phyloP scores from a whole-genome alignment of 805 yeast species.

The Metschnikowia lunata region DNA sequence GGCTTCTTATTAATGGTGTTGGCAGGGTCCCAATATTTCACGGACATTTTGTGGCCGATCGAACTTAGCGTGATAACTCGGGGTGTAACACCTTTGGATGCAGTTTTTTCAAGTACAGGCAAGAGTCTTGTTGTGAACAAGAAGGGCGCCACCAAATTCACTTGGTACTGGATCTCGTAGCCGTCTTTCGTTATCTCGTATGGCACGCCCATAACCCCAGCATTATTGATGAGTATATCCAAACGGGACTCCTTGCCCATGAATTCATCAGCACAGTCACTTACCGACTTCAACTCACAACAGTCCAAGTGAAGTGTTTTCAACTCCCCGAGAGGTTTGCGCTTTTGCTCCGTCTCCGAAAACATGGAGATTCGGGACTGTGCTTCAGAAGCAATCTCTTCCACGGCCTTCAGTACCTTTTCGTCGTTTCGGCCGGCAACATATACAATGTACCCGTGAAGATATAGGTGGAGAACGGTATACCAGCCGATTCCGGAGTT shows the following conservation, averaged over 20 bases:
- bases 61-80: conserved; percentile 32
- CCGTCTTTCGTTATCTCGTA: conserved; percentile 32
- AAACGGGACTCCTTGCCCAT: conserved; percentile 22
- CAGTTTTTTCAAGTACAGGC: conserved; percentile 23
- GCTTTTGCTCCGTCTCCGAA: conserved; percentile 23
- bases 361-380: conserved; percentile 21
- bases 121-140: conserved; percentile 29
- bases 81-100: conserved; percentile 18
- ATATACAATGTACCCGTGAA: conserved; percentile 38
- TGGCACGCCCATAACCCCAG: conserved; percentile 41
- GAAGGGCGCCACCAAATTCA: conserved; percentile 33
- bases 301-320: conserved; percentile 14
- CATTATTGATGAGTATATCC: conserved; percentile 36
- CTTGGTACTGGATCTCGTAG: conserved; percentile 40
- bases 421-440: conserved; percentile 33
- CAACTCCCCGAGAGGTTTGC: conserved; percentile 14
- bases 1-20: conserved; percentile 25
- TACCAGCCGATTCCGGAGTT: conserved; percentile 40
- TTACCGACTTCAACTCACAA: conserved; percentile 15
- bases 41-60: conserved; percentile 28
- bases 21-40: conserved; percentile 23
- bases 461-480: conserved; percentile 35
- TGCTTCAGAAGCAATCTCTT: conserved; percentile 32
- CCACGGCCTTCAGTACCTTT: conserved; percentile 31
- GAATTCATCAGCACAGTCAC: conserved; percentile 22